These are phyloP conservation scores for Clitoria ternatea DNA, from an alignment of 306 rosid genomes.

Conservation along the genomic window DNA sequence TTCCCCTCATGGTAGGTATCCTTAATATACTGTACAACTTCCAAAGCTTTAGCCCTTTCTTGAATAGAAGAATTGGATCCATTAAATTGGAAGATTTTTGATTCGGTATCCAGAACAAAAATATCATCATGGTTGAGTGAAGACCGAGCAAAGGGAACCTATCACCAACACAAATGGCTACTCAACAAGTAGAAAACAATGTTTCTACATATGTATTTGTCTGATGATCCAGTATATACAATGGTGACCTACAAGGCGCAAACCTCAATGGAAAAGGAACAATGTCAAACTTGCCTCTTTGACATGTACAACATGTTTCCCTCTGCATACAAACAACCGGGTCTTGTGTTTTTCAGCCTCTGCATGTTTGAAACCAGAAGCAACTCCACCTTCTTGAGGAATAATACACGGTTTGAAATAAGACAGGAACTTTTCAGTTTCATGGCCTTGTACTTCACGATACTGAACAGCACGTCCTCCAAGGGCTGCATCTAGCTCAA, in stretches of 20 bases:
- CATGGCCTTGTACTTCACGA: conserved; percentile 93
- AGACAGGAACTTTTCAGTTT: conserved; percentile 83
- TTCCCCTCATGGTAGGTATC: conserved; percentile 89
- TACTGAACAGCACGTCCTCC: conserved; percentile 97
- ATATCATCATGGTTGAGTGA: conserved; percentile 90
- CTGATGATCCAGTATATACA: background rate
- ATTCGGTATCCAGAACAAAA: conserved; percentile 77
- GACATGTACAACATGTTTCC: conserved; percentile 92
- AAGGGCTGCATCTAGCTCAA: conserved; percentile 92
- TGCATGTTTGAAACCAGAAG: conserved; percentile 81
- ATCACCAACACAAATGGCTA: conserved; percentile 24
- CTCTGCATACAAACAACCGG: conserved; percentile 75
- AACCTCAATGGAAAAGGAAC: conserved; percentile 22
- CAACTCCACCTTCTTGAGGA: conserved; percentile 86
- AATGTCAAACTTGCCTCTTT: conserved; percentile 67
- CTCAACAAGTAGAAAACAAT: conserved; percentile 18
- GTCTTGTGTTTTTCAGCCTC: conserved; percentile 74
- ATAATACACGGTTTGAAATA: conserved; percentile 90
- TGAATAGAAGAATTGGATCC: conserved; percentile 91
- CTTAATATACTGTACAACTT: conserved; percentile 85
- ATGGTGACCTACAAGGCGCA: conserved; percentile 5
- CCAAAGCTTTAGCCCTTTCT: conserved; percentile 95
- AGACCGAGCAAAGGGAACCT: conserved; percentile 86
- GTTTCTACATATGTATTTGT: background rate
- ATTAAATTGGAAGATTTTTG: conserved; percentile 85